phyloP scores from a whole-genome alignment of 768 basidiomycete species.

The Auricularia sp. region DNA sequence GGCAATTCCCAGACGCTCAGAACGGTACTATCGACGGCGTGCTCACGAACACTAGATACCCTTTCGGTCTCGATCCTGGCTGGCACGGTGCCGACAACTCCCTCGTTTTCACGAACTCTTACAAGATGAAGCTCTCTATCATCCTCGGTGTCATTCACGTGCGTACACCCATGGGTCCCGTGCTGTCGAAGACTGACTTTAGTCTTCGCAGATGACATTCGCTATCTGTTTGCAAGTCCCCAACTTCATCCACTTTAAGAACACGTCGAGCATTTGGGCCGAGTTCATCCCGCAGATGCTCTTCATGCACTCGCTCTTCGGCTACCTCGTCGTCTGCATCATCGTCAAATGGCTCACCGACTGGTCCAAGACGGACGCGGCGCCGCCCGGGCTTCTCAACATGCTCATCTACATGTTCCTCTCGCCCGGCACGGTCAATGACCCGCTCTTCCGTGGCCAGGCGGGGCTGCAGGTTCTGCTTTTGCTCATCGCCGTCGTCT shows the following conservation, averaged over 20 bases:
- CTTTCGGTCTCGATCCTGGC: slow-evolving; percentile 86
- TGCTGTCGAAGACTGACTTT: neutral
- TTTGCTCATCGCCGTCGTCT: slow-evolving; percentile 67
- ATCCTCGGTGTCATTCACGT: slow-evolving; percentile 95
- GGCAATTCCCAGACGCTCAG: slow-evolving; percentile 50
- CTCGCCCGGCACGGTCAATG: slow-evolving; percentile 69
- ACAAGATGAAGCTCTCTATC: slow-evolving; percentile 99
- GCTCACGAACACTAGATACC: slow-evolving; percentile 65
- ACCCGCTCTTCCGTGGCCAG: slow-evolving; percentile 81
- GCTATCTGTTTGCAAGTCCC: slow-evolving; percentile 92
- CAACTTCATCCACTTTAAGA: slow-evolving; percentile 91
- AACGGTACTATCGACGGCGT: slow-evolving; percentile 39
- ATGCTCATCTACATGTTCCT: slow-evolving; percentile 98
- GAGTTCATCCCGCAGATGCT: slow-evolving; percentile 97
- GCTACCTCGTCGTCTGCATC: slow-evolving; percentile 89
- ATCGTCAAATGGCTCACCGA: slow-evolving; percentile 96
- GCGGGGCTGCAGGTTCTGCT: slow-evolving; percentile 72
- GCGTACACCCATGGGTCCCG: slow-evolving; percentile 20
- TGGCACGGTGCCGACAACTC: slow-evolving; percentile 93
- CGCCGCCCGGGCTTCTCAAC: slow-evolving; percentile 85
- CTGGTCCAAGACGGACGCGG: slow-evolving; percentile 61
- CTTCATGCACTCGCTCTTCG: slow-evolving; percentile 96
- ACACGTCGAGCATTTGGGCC: slow-evolving; percentile 74
- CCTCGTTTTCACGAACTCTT: slow-evolving; percentile 92
- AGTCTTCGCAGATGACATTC: slow-evolving; percentile 79